phyloP scores from a whole-genome alignment of 148 eudicot genomes.

The Vaccinium macrocarpon region DNA sequence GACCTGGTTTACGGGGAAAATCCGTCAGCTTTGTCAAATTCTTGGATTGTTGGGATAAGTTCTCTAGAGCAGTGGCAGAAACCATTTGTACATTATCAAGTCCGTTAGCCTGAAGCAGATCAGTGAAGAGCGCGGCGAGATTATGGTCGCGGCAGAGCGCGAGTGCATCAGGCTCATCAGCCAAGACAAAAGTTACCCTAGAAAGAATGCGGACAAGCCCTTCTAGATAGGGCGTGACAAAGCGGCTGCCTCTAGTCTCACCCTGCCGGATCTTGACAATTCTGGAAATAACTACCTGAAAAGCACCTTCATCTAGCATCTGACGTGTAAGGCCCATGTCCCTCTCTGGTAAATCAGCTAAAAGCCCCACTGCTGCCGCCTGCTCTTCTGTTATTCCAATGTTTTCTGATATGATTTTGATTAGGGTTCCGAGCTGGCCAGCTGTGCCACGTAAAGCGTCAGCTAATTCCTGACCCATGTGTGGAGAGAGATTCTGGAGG shows the following conservation, averaged over 20 bases:
- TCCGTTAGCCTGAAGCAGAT: slow-evolving; percentile 64
- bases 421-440: slow-evolving; percentile 75
- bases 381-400: slow-evolving; percentile 72
- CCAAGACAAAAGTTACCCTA: slow-evolving; percentile 62
- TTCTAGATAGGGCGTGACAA: slow-evolving; percentile 66
- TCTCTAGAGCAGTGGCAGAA: slow-evolving; percentile 78
- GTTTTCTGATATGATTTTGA: slow-evolving; percentile 49
- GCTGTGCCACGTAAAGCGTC: slow-evolving; percentile 64
- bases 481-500: slow-evolving; percentile 65
- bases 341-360: slow-evolving; percentile 75
- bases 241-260: slow-evolving; percentile 63
- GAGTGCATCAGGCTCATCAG: slow-evolving; percentile 54
- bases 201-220: slow-evolving; percentile 80
- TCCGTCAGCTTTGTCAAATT: slow-evolving; percentile 57
- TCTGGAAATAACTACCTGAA: slow-evolving; percentile 46
- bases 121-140: slow-evolving; percentile 56
- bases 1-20: slow-evolving; percentile 39
- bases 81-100: slow-evolving; percentile 76
- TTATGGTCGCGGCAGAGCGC: slow-evolving; percentile 53
- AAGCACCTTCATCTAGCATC: slow-evolving; percentile 62
- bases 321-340: slow-evolving; percentile 58
- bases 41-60: slow-evolving; percentile 63
- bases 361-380: slow-evolving; percentile 69
- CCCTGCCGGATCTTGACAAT: slow-evolving; percentile 61
- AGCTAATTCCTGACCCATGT: slow-evolving; percentile 74